Conservation (phyloP, 768 basidiomycete species). For the Kockovaella imperatae region DNA sequence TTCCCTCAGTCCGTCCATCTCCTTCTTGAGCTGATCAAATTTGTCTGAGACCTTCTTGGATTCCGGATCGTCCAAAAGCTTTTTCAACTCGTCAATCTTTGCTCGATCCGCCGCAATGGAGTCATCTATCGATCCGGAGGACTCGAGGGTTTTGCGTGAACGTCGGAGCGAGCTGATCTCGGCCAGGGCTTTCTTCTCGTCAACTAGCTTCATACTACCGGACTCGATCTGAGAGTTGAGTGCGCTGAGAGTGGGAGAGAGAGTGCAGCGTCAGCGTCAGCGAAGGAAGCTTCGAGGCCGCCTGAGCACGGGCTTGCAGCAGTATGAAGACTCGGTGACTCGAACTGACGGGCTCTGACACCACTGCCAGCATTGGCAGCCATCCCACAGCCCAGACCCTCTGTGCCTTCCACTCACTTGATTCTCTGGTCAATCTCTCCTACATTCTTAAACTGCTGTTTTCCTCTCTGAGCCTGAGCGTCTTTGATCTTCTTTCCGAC, state of each 20-base stretch:
- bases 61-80: conserved; percentile 84
- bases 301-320: no score
- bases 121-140: conserved; percentile 69
- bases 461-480: conserved; percentile 69
- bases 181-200: conserved; percentile 89
- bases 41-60: conserved; percentile 69
- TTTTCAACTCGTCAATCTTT: conserved; percentile 66
- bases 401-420: conserved; percentile 52
- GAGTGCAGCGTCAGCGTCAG: conserved; percentile 5
- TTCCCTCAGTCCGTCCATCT: conserved; percentile 78
- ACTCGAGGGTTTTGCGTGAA: conserved; percentile 65
- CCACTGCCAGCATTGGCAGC: no score
- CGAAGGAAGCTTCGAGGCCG: no score
- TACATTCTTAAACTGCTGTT: conserved; percentile 68
- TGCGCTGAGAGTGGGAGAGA: no score
- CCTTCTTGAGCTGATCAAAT: conserved; percentile 70
- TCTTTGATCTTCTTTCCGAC: conserved; percentile 86
- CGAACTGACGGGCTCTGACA: no score
- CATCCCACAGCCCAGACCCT: no score
- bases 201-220: conserved; percentile 80
- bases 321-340: no score
- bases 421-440: conserved; percentile 82
- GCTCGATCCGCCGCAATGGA: conserved; percentile 70
- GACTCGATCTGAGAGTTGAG: conserved; percentile 88
- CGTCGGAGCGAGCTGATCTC: conserved; percentile 74